Evolutionary conservation across 306 rosid genomes (phyloP), one percentile per base, ranked within the genome.

Genomic region (Begonia masoniana): DNA sequence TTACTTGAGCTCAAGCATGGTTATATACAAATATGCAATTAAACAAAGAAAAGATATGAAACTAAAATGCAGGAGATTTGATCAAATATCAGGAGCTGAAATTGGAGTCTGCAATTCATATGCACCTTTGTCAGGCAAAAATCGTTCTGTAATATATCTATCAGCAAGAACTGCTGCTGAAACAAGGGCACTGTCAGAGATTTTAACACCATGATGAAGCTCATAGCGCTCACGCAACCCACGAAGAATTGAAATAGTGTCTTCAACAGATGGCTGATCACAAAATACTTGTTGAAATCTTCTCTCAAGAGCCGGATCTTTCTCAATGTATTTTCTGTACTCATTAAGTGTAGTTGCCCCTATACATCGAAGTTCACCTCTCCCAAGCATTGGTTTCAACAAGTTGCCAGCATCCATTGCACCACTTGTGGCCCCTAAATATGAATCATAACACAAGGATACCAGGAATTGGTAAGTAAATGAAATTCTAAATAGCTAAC

Each of bases 391-490:
- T 5, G 94, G 96, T 70, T 92, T 92, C 80, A 86, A 75, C 69
- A 92, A 76, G 73, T 92, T 92, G 53, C 96, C 95, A 62, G 99
- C 99, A 77, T 92, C 99, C 99, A 86, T 86, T 15, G 99, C 99
- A 74, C 96, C 99, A 69, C 81, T 72, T 50, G 96, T 86, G 69
- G 99, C 99, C 65, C 99, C 96, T 92, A 15, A 50, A 68, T 60
- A 53, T 26, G 35, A 72, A 73, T 45, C 59, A 71, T 65, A 57
- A 31, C 50, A 60, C 66, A 55, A 60, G 41, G 41, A 31, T 47
- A 59, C 31, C 67, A 61, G 23, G 39, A 31, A 31, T 31, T 31
- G 39, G 39, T 31, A 31, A 31, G 39, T 31, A 31, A 31, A 31
- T 31, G 39, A 31, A 31, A 31, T 31, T 31, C 39, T 31, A 31